phyloP scores from a whole-genome alignment of 495 filamentous ascomycete species.

The Aspergillus egyptiacus region DNA sequence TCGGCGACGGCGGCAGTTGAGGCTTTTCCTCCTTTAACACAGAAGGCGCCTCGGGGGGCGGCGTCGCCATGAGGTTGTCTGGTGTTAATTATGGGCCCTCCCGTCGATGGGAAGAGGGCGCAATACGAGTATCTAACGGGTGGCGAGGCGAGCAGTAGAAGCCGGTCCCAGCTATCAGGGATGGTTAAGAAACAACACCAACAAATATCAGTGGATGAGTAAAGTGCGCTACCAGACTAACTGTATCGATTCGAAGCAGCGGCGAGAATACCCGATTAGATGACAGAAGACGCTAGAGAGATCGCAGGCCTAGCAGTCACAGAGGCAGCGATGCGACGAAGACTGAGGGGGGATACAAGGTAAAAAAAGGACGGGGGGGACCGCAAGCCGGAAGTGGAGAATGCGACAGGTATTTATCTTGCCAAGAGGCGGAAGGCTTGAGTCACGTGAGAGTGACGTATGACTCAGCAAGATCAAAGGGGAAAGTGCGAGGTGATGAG shows the following conservation, averaged over 20 bases:
- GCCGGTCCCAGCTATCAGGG: conserved; percentile 20
- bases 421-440: conserved; percentile 36
- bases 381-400: conserved; percentile 39
- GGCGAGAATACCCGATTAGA: conserved; percentile 24
- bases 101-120: conserved; percentile 16
- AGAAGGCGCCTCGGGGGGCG: conserved; percentile 42
- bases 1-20: conserved; percentile 40
- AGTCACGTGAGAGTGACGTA: conserved; percentile 35
- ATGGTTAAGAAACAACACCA: conserved; percentile 19
- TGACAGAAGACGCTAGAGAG: conserved; percentile 23
- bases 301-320: conserved; percentile 16
- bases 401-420: conserved; percentile 46
- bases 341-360: conserved; percentile 19
- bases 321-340: conserved; percentile 15
- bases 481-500: conserved; percentile 14
- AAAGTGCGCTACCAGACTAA: conserved; percentile 32
- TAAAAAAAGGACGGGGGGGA: conserved; percentile 16
- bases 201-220: conserved; percentile 28
- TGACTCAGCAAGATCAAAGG: conserved; percentile 23
- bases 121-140: conserved; percentile 25
- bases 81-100: conserved; percentile 11
- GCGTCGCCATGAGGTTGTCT: conserved; percentile 40
- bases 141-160: conserved; percentile 13
- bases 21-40: conserved; percentile 43
- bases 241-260: conserved; percentile 24